Evolutionary conservation across 352 stramenopile species (phyloP).

Genomic region (Globisporangium camurandrum): DNA sequence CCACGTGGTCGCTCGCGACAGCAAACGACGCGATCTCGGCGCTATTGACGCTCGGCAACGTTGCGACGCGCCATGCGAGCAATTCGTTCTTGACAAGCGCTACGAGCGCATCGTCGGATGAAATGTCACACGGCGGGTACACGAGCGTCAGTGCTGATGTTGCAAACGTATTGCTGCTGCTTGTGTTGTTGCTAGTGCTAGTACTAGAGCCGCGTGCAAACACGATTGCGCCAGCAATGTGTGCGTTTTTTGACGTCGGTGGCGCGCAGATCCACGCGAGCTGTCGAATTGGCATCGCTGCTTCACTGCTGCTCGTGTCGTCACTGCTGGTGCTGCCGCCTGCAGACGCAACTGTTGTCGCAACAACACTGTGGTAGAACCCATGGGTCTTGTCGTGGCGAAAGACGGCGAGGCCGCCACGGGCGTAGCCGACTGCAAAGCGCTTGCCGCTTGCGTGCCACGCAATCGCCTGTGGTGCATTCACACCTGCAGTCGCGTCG

Average conservation of each 20-base stretch:
- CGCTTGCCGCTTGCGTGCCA: slow-evolving; percentile 76
- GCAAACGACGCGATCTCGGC: slow-evolving; percentile 45
- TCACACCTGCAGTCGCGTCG: slow-evolving; percentile 15
- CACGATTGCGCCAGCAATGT: slow-evolving; percentile 44
- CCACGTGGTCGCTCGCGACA: slow-evolving; percentile 42
- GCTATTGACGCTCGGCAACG: slow-evolving; percentile 36
- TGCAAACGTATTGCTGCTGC: no score
- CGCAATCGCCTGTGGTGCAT: slow-evolving; percentile 48
- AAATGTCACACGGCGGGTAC: slow-evolving; percentile 22
- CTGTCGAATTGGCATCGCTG: slow-evolving; percentile 21
- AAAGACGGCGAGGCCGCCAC: slow-evolving; percentile 52
- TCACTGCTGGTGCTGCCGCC: slow-evolving; percentile 3
- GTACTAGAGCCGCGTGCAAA: slow-evolving; percentile 25
- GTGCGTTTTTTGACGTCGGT: slow-evolving; percentile 39
- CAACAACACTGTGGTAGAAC: slow-evolving; percentile 19
- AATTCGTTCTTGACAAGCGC: slow-evolving; percentile 52
- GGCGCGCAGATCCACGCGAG: slow-evolving; percentile 61
- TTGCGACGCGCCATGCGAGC: slow-evolving; percentile 39
- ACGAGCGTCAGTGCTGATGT: slow-evolving; percentile 26
- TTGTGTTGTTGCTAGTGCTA: no score
- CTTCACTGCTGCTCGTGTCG: neutral
- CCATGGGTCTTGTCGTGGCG: slow-evolving; percentile 49
- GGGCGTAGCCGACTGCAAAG: slow-evolving; percentile 62
- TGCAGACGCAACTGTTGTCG: slow-evolving; percentile 1
- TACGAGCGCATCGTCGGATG: slow-evolving; percentile 35